A percentile compares a stretch with the other conserved stretches of the same genome.
Conservation (phyloP, 495 filamentous ascomycete genomes). For the Diplogelasinospora grovesii region DNA sequence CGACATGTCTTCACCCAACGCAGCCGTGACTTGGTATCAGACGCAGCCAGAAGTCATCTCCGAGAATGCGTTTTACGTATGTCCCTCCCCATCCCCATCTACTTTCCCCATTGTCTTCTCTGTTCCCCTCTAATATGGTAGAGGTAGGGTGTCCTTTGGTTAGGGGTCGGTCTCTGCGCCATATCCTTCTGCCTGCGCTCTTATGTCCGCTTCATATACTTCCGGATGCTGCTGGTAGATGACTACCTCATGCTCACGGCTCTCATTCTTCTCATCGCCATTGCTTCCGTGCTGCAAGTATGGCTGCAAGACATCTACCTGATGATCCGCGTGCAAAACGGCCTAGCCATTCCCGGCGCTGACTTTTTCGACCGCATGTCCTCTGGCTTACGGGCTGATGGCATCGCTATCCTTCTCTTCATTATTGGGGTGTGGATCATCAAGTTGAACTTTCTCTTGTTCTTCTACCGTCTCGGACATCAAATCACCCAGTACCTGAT, state of each 20-base stretch:
- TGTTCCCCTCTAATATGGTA: too few species aligned
- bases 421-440: conserved; percentile 16
- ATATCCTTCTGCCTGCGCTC: conserved; percentile 5
- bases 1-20: too few species aligned
- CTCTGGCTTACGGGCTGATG: too few species aligned
- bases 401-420: too few species aligned
- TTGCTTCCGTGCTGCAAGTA: conserved; percentile 3
- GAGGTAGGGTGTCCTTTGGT: conserved; percentile 10
- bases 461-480: conserved; percentile 26
- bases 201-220: conserved; percentile 12
- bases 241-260: conserved; percentile 15
- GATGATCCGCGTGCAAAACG: conserved; percentile 7
- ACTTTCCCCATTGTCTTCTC: too few species aligned
- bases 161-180: conserved; percentile 9
- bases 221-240: conserved; percentile 9
- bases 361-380: neutral
- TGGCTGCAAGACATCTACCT: conserved; percentile 7
- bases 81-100: too few species aligned
- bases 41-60: too few species aligned
- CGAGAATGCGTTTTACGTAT: neutral
- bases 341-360: neutral
- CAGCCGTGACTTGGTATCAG: too few species aligned
- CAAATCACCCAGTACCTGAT: conserved; percentile 10
- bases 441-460: conserved; percentile 26
- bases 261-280: neutral